Evolutionary conservation across 1,139 yeast genomes (phyloP), one percentile per base, ranked within the genome.

Genomic region (Hemisphaericaspora xylanilytica): DNA sequence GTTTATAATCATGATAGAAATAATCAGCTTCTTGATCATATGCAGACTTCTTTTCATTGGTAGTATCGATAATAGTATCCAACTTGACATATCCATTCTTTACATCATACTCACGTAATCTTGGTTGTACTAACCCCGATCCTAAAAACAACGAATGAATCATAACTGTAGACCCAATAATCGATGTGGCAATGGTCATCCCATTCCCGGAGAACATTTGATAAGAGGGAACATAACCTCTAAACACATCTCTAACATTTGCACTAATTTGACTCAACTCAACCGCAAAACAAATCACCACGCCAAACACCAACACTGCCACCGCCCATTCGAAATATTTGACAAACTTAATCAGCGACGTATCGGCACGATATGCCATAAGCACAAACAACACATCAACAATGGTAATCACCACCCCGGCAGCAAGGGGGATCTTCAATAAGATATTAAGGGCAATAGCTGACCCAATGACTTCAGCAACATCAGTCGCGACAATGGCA

Each of bases 401-500:
- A 27, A 83, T 73, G 2, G 95, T 84, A 34, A 85, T 69, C 9
- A 71, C 78, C 7, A 85, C 88, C 41, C 95, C 95, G 0, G 90
- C 92, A 8, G 89, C 82, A 27, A 86, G 64, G 0, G 95, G 95
- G 12, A 86, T 69, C 37, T 71, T 72, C 33, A 84, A 51, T 43
- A 86, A 66, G 39, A 86, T 80, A 53, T 86, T 85, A 43, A 86
- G 65, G 0, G 95, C 92, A 50, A 86, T 80, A 3, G 95, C 94
- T n/a, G 88, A 78, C 51, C 95, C 95, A 40, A 86, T 84, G 25
- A 86, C 95, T 54, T 86, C 95, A 3, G 95, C 94, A 8, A 86
- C 73, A 66, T 86, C 95, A 0, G 95, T 86, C 1, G 95, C 88
- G 37, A 86, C 77, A 43, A 86, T 85, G 24, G 95, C 94, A 52